Conservation (phyloP, 257 asterid genomes). For the Solanum corneliomulleri region DNA sequence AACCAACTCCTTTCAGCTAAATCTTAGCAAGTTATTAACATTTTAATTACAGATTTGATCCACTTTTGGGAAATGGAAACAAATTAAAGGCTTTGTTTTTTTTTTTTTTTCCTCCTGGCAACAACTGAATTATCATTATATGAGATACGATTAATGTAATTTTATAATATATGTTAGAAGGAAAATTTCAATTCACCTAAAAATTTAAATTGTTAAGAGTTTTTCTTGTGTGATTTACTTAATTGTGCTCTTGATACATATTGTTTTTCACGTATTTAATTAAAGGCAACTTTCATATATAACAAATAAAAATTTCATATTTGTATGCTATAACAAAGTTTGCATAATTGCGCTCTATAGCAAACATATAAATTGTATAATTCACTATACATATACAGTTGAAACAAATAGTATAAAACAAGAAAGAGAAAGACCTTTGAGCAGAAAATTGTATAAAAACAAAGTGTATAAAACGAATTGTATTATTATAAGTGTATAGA, state of each 20-base stretch:
- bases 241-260: neutral
- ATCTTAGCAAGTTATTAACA: neutral
- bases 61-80: neutral
- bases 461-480: too few species aligned
- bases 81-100: neutral
- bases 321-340: too few species aligned
- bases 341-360: too few species aligned
- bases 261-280: neutral
- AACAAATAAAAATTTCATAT: too few species aligned
- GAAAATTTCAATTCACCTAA: neutral
- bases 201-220: neutral
- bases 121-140: neutral
- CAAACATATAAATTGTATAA: too few species aligned
- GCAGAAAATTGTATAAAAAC: too few species aligned
- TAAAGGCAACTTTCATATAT: neutral
- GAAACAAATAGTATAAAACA: too few species aligned
- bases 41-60: neutral
- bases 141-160: neutral
- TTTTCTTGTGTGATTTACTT: neutral
- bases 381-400: too few species aligned
- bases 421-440: too few species aligned
- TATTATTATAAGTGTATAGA: too few species aligned
- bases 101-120: neutral
- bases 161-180: neutral
- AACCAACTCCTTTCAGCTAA: neutral